Conservation (phyloP, 345 rosid genomes). For the Sisymbrium altissimum region DNA sequence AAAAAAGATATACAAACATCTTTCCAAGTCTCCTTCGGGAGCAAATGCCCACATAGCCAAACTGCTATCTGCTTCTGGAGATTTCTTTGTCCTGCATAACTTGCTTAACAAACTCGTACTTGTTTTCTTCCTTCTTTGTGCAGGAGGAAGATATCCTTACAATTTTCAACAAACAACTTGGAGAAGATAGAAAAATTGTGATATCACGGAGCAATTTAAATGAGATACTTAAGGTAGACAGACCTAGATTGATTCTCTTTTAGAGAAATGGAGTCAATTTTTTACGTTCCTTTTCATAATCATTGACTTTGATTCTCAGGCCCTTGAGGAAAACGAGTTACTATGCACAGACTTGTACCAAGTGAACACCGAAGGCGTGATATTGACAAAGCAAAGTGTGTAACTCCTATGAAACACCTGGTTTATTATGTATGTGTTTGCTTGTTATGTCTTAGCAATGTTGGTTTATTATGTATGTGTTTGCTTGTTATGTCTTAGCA, state of each 20-base stretch:
- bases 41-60: neutral
- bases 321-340: constrained; percentile 86
- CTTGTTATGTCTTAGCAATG: constrained; percentile 12
- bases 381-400: constrained; percentile 84
- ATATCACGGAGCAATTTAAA: constrained; percentile 77
- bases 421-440: constrained; percentile 22
- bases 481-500: constrained; percentile 10
- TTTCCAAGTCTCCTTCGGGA: neutral
- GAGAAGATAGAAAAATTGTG: constrained; percentile 83
- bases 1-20: neutral
- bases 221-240: constrained; percentile 74
- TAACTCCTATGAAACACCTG: constrained; percentile 29
- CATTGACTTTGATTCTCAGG: constrained; percentile 44
- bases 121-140: constrained; percentile 12
- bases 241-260: neutral
- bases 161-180: constrained; percentile 82
- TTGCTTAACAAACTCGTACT: constrained; percentile 8
- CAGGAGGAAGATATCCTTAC: constrained; percentile 78
- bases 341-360: constrained; percentile 70
- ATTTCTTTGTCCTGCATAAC: neutral
- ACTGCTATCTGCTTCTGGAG: constrained; percentile 2
- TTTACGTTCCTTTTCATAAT: constrained; percentile 38
- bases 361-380: constrained; percentile 76
- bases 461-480: constrained; percentile 22
- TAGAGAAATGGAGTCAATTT: neutral